Conservation (phyloP, 2,329 filamentous ascomycete genomes). For the Parastagonospora avenae region DNA sequence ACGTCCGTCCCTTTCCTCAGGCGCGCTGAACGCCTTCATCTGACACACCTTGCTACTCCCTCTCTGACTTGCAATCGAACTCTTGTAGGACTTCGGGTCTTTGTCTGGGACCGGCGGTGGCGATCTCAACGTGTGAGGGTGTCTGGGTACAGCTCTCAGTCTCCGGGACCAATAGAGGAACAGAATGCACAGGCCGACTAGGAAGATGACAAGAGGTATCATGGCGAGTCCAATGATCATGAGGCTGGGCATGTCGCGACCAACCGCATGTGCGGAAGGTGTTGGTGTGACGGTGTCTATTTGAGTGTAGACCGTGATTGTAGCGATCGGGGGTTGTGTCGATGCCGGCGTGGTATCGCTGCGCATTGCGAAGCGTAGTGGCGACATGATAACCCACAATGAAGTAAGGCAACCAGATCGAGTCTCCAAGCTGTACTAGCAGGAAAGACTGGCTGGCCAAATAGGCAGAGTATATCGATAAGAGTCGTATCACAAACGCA, state of each 20-base stretch:
- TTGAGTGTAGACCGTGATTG: too few relatives aligned
- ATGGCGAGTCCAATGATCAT: slow-evolving; percentile 32
- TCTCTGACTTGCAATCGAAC: slow-evolving; percentile 11
- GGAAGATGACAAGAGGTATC: slow-evolving; percentile 25
- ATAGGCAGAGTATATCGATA: too few relatives aligned
- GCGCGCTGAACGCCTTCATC: slow-evolving; percentile 4
- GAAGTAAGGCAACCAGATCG: too few relatives aligned
- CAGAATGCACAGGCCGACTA: slow-evolving; percentile 20
- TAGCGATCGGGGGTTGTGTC: too few relatives aligned
- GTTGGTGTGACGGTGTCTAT: background rate
- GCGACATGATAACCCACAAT: background rate
- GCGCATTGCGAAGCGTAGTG: background rate
- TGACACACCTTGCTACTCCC: slow-evolving; percentile 25
- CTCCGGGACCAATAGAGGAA: slow-evolving; percentile 24
- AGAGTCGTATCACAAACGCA: too few relatives aligned
- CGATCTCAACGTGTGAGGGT: background rate
- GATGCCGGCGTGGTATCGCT: too few relatives aligned
- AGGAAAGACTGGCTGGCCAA: too few relatives aligned
- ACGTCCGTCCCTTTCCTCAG: background rate
- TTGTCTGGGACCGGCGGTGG: slow-evolving; percentile 19
- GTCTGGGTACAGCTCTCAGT: slow-evolving; percentile 5
- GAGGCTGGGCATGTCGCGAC: slow-evolving; percentile 9
- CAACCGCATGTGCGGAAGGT: background rate
- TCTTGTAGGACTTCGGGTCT: slow-evolving; percentile 9
- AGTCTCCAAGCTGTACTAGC: too few relatives aligned